Evolutionary conservation across 257 asterid species (phyloP), one percentile per base, ranked within the genome.

Genomic region (Jacaranda mimosifolia): DNA sequence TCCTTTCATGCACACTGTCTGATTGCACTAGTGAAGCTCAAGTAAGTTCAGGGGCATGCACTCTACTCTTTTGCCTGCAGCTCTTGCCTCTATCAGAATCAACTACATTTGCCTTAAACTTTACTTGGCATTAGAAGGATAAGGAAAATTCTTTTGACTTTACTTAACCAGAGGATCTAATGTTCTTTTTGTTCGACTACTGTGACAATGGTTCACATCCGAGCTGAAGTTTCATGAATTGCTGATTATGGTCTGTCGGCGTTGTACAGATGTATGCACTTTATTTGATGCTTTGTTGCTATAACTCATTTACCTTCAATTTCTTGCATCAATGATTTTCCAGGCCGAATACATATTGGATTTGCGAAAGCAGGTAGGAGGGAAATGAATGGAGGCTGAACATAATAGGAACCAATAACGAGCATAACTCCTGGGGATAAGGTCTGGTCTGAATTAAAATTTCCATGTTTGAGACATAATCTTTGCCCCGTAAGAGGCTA

Each of bases 321-420:
- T 40, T 51, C 68, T 48, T 72, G 12, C 78, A 35, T 45, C 62
- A 75, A 76, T 74, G 73, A 38, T 79, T 45, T 72, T 73, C 77
- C 94, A 95, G 98, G 99, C 98, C 36, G 98, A 93, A 77, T 85
- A 89, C 81, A 90, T 95, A 86, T 76, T 93, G 85, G 98, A 95
- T 80, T 89, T 95, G 89, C 97, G 93, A 80, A 95, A 90, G 91
- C 98, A 90, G 86, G 91, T 95, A 78, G 88, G 76, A 91, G 77
- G 83, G 96, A 89, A 71, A 83, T 85, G 78, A 89, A 90, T 72
- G 97, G 91, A 68, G 81, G 87, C 77, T 74, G 88, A 76, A 81
- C 92, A 18, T 94, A 93, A 74, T 96, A 89, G 75, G 94, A 88
- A 74, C 85, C 96, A 32, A 84, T 88, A 72, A 82, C 89, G 35